Conservation (phyloP, 177 flowering plant species). For the Telopea speciosissima region DNA sequence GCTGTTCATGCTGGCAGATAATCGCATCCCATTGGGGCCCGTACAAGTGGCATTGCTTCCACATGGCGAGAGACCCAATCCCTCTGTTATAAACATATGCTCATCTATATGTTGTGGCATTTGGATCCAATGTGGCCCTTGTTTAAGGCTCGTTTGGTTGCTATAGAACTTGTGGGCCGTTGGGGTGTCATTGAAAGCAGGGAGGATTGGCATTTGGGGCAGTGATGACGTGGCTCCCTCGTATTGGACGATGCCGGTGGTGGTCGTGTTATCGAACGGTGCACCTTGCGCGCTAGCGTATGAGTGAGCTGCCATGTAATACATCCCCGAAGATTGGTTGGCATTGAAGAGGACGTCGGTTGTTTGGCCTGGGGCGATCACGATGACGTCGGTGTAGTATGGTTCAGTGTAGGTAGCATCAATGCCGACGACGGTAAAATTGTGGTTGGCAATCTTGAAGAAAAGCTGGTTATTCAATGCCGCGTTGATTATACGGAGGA, state of each 20-base stretch:
- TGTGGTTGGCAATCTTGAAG: slow-evolving; percentile 67
- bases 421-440: slow-evolving; percentile 52
- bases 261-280: slow-evolving; percentile 34
- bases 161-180: slow-evolving; percentile 41
- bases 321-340: slow-evolving; percentile 31
- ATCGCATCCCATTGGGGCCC: slow-evolving; percentile 22
- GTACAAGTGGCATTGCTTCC: slow-evolving; percentile 22
- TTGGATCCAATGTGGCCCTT: slow-evolving; percentile 25
- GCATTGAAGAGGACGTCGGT: slow-evolving; percentile 47
- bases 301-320: slow-evolving; percentile 52
- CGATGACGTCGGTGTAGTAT: slow-evolving; percentile 45
- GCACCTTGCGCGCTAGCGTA: slow-evolving; percentile 20
- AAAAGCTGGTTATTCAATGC: slow-evolving; percentile 66
- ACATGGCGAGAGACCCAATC: slow-evolving; percentile 29
- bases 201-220: slow-evolving; percentile 36
- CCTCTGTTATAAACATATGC: slow-evolving; percentile 47
- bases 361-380: slow-evolving; percentile 68
- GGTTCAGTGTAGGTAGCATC: slow-evolving; percentile 61
- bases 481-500: slow-evolving; percentile 66
- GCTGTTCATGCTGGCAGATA: slow-evolving; percentile 60
- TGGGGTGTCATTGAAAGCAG: slow-evolving; percentile 37
- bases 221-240: slow-evolving; percentile 12
- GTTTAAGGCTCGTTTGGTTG: slow-evolving; percentile 27
- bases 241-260: slow-evolving; percentile 41
- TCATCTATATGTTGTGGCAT: slow-evolving; percentile 37